These are phyloP conservation scores for Epithele typhae DNA, from an alignment of 768 basidiomycete genomes.

Conservation along the genomic window DNA sequence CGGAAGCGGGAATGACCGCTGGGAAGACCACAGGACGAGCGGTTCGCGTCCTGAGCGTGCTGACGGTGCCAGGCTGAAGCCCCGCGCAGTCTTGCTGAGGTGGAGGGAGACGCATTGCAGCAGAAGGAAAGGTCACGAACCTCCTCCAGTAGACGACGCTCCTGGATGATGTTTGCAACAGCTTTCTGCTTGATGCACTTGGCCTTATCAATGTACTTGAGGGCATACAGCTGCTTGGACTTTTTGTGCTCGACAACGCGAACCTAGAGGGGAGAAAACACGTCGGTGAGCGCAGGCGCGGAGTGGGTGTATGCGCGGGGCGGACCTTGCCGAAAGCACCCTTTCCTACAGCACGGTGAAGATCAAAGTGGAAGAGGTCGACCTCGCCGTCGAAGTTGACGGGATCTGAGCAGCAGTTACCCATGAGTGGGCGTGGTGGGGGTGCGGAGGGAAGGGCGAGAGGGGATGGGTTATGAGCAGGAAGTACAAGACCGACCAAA, in stretches of 20 bases:
- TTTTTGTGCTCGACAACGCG: slow-evolving; percentile 96
- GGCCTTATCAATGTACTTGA: slow-evolving; percentile 98
- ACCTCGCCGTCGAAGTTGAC: slow-evolving; percentile 58
- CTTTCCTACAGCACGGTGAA: slow-evolving; percentile 92
- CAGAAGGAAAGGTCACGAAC: slow-evolving; percentile 36
- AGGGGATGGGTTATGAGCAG: slow-evolving; percentile 14
- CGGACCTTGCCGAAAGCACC: slow-evolving; percentile 97
- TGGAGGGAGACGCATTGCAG: too few relatives aligned
- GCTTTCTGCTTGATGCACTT: slow-evolving; percentile 89
- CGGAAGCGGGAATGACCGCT: too few relatives aligned
- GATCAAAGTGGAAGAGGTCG: slow-evolving; percentile 94
- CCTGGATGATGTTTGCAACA: slow-evolving; percentile 90
- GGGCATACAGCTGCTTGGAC: slow-evolving; percentile 86
- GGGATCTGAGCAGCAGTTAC: slow-evolving; percentile 34
- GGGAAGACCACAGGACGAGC: too few relatives aligned
- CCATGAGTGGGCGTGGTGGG: slow-evolving; percentile 17
- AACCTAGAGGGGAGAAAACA: slow-evolving; percentile 48
- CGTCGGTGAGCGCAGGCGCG: slow-evolving; percentile 1
- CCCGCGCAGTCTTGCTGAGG: too few relatives aligned
- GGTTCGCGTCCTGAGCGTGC: too few relatives aligned
- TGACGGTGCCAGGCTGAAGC: too few relatives aligned
- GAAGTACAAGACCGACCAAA: slow-evolving; percentile 26
- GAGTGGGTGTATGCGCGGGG: slow-evolving; percentile 5
- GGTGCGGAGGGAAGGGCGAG: slow-evolving; percentile 10
- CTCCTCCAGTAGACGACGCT: slow-evolving; percentile 89